Conservation (phyloP, 2,329 filamentous ascomycete species). For the Pseudocercospora ulei region DNA sequence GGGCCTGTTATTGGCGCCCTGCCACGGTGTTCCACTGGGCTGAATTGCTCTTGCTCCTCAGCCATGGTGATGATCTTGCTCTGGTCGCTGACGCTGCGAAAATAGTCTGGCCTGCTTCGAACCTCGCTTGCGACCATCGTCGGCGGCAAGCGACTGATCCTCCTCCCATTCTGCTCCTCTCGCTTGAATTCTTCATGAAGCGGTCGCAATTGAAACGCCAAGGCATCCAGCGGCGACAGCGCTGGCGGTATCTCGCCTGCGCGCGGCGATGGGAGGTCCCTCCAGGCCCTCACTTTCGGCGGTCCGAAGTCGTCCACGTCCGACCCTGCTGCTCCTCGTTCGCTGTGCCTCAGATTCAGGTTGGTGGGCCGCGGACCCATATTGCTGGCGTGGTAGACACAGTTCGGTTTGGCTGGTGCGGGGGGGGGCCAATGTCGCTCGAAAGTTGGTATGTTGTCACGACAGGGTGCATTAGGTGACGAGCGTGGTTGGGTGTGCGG, state of each 20-base stretch:
- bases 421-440: not conserved
- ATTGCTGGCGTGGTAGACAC: constrained; percentile 13
- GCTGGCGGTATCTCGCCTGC: constrained; percentile 65
- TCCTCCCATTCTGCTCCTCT: constrained; percentile 56
- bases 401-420: constrained; percentile 11
- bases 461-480: constrained; percentile 4
- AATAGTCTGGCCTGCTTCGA: constrained; percentile 67
- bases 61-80: constrained; percentile 33
- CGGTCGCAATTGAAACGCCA: constrained; percentile 73
- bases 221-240: constrained; percentile 87
- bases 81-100: constrained; percentile 58
- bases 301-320: constrained; percentile 24
- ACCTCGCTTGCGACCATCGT: constrained; percentile 74
- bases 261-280: constrained; percentile 42
- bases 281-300: constrained; percentile 25
- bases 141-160: constrained; percentile 77
- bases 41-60: constrained; percentile 38
- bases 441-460: not conserved
- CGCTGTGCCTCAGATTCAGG: constrained; percentile 18
- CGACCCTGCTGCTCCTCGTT: constrained; percentile 7
- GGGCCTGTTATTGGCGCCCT: constrained; percentile 16
- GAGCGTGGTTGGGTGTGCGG: constrained; percentile 3
- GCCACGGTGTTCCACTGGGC: constrained; percentile 19
- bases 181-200: constrained; percentile 59
- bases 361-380: constrained; percentile 30